Conservation (phyloP, 495 filamentous ascomycete species). For the Tricharina praecox region DNA sequence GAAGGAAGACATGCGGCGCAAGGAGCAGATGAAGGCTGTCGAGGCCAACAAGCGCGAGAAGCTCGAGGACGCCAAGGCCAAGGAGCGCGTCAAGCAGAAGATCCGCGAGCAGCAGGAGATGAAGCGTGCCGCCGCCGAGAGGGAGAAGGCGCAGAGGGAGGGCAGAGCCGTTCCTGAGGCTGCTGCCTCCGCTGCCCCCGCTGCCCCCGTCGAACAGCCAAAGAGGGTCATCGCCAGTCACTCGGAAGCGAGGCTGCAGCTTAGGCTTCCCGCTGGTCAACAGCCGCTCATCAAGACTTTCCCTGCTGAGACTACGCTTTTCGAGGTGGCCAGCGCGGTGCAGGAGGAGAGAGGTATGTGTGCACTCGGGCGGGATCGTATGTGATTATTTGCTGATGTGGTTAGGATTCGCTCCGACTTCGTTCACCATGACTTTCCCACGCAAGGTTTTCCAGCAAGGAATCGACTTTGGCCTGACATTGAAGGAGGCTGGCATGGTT, state of each 20-base stretch:
- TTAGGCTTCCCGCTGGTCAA: constrained; percentile 52
- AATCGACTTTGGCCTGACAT: constrained; percentile 70
- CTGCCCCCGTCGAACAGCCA: too few species aligned
- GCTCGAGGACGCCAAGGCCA: constrained; percentile 67
- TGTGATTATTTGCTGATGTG: constrained; percentile 4
- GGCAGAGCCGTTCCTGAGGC: constrained; percentile 37
- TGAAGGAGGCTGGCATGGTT: constrained; percentile 81
- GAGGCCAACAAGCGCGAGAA: constrained; percentile 73
- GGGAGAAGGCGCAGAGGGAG: constrained; percentile 66
- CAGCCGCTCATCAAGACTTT: constrained; percentile 63
- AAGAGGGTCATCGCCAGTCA: constrained; percentile 44
- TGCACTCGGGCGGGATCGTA: too few species aligned
- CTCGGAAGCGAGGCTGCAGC: constrained; percentile 61
- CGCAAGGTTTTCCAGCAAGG: constrained; percentile 57
- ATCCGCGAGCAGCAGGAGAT: constrained; percentile 85
- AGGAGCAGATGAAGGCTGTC: constrained; percentile 80
- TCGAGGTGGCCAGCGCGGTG: constrained; percentile 71
- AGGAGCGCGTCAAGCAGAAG: constrained; percentile 72
- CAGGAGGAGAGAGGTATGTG: constrained; percentile 28
- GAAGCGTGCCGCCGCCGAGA: constrained; percentile 62
- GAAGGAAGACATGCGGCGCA: constrained; percentile 69
- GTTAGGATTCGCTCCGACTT: constrained; percentile 42
- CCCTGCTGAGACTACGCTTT: constrained; percentile 71
- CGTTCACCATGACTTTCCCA: constrained; percentile 74
- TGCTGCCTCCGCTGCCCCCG: too few species aligned